Base-by-base conservation (phyloP, 139 green algal genomes). In the Edaphochlamys debaryana region DNA sequence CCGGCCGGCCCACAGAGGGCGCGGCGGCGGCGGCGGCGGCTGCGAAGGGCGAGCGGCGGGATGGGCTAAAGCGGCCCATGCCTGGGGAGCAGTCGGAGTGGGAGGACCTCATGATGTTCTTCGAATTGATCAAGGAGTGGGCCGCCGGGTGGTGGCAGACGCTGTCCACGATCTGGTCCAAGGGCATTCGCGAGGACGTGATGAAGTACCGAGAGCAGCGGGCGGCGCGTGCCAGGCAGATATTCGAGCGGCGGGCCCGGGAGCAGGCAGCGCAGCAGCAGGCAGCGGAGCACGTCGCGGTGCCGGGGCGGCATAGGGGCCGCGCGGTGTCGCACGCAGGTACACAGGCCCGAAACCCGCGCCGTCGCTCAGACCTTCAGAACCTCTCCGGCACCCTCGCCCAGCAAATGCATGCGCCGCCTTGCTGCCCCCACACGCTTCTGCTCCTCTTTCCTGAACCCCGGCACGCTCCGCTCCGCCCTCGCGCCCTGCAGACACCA, bases 91-190 rank as follows among this genome's bases (percentile, higher is more conserved):
- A 58, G 32, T 82, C 76, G 3, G 76, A 82, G 27, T 82, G 76
- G 76, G 62, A 82, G 42, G 76, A 82, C 63, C 32, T 82, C 23
- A 74, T 82, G 76, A 4, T 82, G 42, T 82, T 82, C 73, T 4
- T 66, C 27, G 8, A 66, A n/a, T 5, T 73, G 32, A 1, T 73
- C 36, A 82, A 73, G 32, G 23, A 73, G 63, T 82, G 76, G 76
- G 76, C 62, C 7, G 2, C 13, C 2, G 15, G 42, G 3, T 82
- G 76, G 76, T 29, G 50, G 7, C 9, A 37, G 5, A 73, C 63
- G 7, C 36, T 82, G 11, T 29, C n/a, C 3, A 82, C 64, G 17
- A 13, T 82, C 0, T 54, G n/a, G 4, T 27, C 6, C 22, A 42
- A 82, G 32, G 76, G 76, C 62, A 82, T 82, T 34, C 76, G 76